Evolutionary conservation across 352 stramenopile species (phyloP).

Genomic region (Albugo laibachii): DNA sequence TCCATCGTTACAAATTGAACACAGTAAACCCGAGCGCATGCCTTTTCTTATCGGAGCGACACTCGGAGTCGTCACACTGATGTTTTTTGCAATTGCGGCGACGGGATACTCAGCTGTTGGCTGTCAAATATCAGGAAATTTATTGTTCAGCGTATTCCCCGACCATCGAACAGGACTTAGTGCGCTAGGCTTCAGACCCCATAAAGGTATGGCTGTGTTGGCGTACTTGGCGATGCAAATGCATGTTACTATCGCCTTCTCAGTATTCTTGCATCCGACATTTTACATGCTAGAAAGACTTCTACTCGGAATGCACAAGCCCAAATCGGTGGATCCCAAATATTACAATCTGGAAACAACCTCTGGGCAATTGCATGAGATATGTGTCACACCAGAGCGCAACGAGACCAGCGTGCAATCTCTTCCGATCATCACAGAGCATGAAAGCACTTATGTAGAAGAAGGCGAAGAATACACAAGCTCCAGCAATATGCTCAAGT

Average conservation of each 20-base stretch:
- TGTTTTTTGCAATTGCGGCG: conserved; percentile 25
- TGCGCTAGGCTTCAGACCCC: conserved; percentile 25
- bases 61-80: conserved; percentile 32
- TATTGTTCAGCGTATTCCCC: conserved; percentile 54
- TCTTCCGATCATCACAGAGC: conserved; percentile 18
- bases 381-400: not conserved
- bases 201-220: conserved; percentile 12
- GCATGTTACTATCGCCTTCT: conserved; percentile 31
- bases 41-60: conserved; percentile 32
- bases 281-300: conserved; percentile 42
- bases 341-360: not conserved
- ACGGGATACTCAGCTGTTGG: conserved; percentile 18
- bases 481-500: conserved; percentile 15
- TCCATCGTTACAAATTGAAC: conserved; percentile 32
- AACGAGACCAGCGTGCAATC: conserved; percentile 3
- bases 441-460: conserved; percentile 17
- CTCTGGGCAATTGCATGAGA: too few relatives aligned
- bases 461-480: conserved; percentile 13
- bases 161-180: conserved; percentile 12
- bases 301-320: conserved; percentile 34
- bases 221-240: conserved; percentile 33
- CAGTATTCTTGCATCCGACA: conserved; percentile 29
- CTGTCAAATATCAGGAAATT: conserved; percentile 15
- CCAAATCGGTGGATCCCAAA: not conserved
- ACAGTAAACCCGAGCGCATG: conserved; percentile 37